These are phyloP conservation scores for Ricinus communis DNA, from an alignment of 345 rosid species.

Conservation along the genomic window DNA sequence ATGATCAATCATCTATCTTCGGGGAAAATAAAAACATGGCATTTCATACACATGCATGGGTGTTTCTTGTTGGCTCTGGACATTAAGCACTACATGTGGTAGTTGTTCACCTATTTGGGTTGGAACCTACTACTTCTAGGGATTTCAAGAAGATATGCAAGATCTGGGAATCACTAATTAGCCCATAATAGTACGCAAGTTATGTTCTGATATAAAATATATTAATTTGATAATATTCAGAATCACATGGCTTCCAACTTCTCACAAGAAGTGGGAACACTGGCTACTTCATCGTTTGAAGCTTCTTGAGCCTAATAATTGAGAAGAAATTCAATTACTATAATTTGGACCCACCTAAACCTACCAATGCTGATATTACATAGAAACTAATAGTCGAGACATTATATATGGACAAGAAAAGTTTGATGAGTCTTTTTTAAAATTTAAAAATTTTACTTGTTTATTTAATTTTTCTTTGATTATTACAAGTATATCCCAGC, in stretches of 20 bases:
- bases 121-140: neutral
- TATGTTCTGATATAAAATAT: neutral
- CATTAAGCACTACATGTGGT: slow-evolving; percentile 1
- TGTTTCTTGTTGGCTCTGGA: neutral
- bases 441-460: too few species aligned
- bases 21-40: too few species aligned
- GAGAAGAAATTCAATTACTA: neutral
- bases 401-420: too few species aligned
- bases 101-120: neutral
- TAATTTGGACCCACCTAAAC: neutral
- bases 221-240: neutral
- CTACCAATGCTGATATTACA: neutral
- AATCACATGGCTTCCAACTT: neutral
- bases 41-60: neutral
- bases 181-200: too few species aligned
- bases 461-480: too few species aligned
- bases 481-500: too few species aligned
- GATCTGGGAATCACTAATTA: slow-evolving; percentile 1
- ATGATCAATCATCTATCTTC: too few species aligned
- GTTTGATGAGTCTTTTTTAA: too few species aligned
- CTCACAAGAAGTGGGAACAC: neutral
- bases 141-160: slow-evolving; percentile 4
- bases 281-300: neutral
- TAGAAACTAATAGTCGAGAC: neutral
- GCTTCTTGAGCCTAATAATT: neutral